Base-by-base conservation (phyloP, 2,329 filamentous ascomycete species). In the Alternaria solani region DNA sequence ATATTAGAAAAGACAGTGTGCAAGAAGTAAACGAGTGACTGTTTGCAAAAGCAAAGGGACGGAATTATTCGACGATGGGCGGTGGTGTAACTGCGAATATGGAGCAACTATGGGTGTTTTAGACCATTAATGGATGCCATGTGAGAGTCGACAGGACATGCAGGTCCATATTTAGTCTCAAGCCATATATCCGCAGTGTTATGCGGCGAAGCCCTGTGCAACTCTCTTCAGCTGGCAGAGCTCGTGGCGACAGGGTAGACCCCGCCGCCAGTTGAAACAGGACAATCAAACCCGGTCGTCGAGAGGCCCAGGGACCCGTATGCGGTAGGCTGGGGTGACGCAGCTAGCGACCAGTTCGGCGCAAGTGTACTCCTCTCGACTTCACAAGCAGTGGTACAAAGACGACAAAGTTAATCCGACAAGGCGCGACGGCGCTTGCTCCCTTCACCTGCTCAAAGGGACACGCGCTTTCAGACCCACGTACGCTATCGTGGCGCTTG, bases 221-320 rank as follows among this genome's bases (percentile, higher is more conserved):
- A 70, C 68, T 61, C 34, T 58, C 56, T 56, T 59, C 53, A 65
- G 60, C 64, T 66, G 54, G 57, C 59, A 61, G 53, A 58, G 43
- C 49, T 51, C 38, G 32, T 42, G 55, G 52, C 39, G 30, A 66
- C 68, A 71, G 65, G 67, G 63, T 51, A 54, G 44, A 61, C 64
- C 68, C 65, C 61, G 70, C 55, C 59, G 53, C 44, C 57, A 56
- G 38, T 51, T 69, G 70, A 72, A 69, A 72, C 70, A 65, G 59
- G 65, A 65, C 67, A 59, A 66, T 67, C 65, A 71, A 66, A 69
- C 67, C 62, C 51, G 58, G 67, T 64, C 61, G 42, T 52, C 47
- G 55, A 47, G 25, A 60, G 58, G 55, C 65, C 57, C 43, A 57
- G 57, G 66, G 61, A 59, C 60, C 64, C 56, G 59, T 51, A 64